Evolutionary conservation across 2,329 filamentous ascomycete genomes (phyloP), one percentile per base, ranked within the genome.

Genomic region (Zopfia rhizophila): DNA sequence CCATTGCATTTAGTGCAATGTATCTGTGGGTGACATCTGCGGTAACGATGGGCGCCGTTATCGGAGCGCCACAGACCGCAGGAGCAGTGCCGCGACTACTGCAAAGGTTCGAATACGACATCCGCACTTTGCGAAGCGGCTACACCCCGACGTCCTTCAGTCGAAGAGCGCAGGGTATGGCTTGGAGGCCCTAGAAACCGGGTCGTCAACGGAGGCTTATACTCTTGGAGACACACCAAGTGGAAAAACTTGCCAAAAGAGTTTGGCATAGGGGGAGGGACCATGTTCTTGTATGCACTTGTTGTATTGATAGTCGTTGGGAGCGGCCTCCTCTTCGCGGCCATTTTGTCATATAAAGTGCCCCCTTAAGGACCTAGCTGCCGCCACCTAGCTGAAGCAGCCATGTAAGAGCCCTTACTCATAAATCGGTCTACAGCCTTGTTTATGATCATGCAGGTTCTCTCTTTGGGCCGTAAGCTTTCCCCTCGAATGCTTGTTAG

Each of bases 1-100:
- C 46, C 12, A 38, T 60, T 8, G 52, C 54, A 5, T 52, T 58
- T 23, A 54, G 49, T 33, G 52, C 47, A n/a, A 23, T 58, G n/a
- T 60, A 54, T 19, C 42, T 60, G 2, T 60, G 54, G 54, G 47
- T 60, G 7, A 57, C 56, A 1, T 54, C 52, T 3, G 41, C 50
- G 2, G 52, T 60, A 3, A 40, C 53, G 1, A 19, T 56, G 7
- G 54, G 45, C 12, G 49, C 42, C 8, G 25, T 60, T 7, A 56
- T 58, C 21, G 54, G 54, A 17, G 50, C 45, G 17, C 54, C 51
- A 5, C 56, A 60, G 31, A 60, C 52, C 6, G 54, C 55, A 30
- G 45, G 45, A 5, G 51, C 56, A 4, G 50, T 58, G 23, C 56
- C 54, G 1, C 42, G 54, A 22, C 28, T 60, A 5, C 33, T 60